Evolutionary conservation across 352 stramenopile genomes (phyloP).

Genomic region (Phytopythium montanum): DNA sequence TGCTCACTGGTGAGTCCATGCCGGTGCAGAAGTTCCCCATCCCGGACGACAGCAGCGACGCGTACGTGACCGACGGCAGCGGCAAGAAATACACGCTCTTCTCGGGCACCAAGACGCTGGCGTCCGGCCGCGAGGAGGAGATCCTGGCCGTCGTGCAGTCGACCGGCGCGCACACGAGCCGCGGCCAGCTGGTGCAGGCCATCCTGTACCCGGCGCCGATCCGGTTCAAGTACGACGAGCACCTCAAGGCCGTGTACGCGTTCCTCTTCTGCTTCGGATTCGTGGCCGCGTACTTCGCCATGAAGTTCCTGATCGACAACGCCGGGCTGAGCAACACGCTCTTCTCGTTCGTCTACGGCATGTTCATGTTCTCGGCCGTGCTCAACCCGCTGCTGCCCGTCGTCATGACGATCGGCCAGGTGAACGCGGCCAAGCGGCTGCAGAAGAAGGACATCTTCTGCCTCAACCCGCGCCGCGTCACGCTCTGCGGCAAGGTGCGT

Average conservation of each 20-base stretch:
- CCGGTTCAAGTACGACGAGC: conserved; percentile 91
- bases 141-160: conserved; percentile 77
- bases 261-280: conserved; percentile 82
- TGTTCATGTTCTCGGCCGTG: conserved; percentile 79
- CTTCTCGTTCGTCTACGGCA: conserved; percentile 65
- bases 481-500: conserved; percentile 88
- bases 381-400: conserved; percentile 86
- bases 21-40: conserved; percentile 83
- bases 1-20: conserved; percentile 82
- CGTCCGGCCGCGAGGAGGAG: conserved; percentile 53
- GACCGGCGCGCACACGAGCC: conserved; percentile 81
- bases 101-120: conserved; percentile 75
- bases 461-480: conserved; percentile 80
- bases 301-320: conserved; percentile 69
- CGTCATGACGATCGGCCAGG: conserved; percentile 86
- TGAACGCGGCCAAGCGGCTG: conserved; percentile 81
- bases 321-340: conserved; percentile 68
- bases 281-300: conserved; percentile 64
- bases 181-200: conserved; percentile 80
- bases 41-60: conserved; percentile 39
- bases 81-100: conserved; percentile 89
- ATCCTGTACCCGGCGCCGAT: conserved; percentile 86
- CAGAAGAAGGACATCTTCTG: conserved; percentile 72
- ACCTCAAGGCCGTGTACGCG: conserved; percentile 79
- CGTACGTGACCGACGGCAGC: conserved; percentile 45